Evolutionary conservation across 129 eudicot species (phyloP).

Genomic region (Chrysanthemum lavandulifolium): DNA sequence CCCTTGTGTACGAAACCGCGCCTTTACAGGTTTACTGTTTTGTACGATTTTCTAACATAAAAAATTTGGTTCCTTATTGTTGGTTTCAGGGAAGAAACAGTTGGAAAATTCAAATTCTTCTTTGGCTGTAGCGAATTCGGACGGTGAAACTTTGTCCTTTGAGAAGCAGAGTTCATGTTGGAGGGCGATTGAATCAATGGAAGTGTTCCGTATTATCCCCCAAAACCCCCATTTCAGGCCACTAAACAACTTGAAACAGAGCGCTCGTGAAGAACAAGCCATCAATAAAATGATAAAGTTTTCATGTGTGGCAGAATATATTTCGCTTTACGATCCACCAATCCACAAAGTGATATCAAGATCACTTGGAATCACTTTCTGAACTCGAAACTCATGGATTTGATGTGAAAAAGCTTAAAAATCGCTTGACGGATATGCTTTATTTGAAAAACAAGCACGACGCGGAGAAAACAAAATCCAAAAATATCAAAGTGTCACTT

Average conservation of each 20-base stretch:
- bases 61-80: not conserved
- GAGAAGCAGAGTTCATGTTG: conserved; percentile 54
- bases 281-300: conserved; percentile 67
- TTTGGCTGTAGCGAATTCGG: conserved; percentile 1
- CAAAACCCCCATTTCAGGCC: conserved; percentile 84
- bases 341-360: conserved; percentile 39
- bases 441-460: conserved; percentile 37
- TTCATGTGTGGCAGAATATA: conserved; percentile 48
- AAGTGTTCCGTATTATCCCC: conserved; percentile 52
- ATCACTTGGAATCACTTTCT: conserved; percentile 46
- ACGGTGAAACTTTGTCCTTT: conserved; percentile 46
- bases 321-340: conserved; percentile 35
- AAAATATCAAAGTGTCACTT: conserved; percentile 22
- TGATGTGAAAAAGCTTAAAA: conserved; percentile 42
- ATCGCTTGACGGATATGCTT: conserved; percentile 38
- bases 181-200: conserved; percentile 68
- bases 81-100: conserved; percentile 21
- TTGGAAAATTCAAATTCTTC: conserved; percentile 9
- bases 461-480: conserved; percentile 20
- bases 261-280: conserved; percentile 74
- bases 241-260: conserved; percentile 34
- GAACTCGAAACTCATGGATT: conserved; percentile 79
- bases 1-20: too few species aligned
- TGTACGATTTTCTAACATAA: not conserved
- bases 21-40: too few species aligned